These are phyloP conservation scores for Gillenia trifoliata DNA, from an alignment of 306 rosid genomes.

Conservation along the genomic window DNA sequence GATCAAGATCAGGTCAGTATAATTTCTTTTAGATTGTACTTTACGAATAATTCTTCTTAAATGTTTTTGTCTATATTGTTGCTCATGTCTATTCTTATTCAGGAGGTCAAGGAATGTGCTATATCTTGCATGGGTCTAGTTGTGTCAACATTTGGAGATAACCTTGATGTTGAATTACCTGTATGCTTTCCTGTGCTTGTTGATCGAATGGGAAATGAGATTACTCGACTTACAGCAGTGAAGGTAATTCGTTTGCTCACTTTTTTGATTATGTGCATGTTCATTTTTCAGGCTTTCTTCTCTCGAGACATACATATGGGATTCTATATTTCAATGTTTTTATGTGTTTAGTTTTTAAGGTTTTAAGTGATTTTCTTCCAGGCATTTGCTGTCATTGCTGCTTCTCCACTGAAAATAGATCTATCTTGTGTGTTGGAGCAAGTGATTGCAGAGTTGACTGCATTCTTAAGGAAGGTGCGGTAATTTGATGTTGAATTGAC, in stretches of 20 bases:
- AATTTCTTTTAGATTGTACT: constrained; percentile 8
- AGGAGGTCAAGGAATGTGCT: constrained; percentile 99
- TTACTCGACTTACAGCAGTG: constrained; percentile 96
- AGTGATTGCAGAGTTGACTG: constrained; percentile 84
- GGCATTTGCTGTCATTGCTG: constrained; percentile 98
- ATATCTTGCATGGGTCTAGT: constrained; percentile 97
- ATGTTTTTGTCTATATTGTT: constrained; percentile 8
- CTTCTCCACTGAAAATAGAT: constrained; percentile 82
- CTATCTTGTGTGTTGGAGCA: constrained; percentile 90
- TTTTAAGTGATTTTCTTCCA: constrained; percentile 26
- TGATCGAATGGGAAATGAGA: constrained; percentile 99
- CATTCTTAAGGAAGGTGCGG: constrained; percentile 87
- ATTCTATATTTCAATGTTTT: background rate
- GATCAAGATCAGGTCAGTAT: constrained; percentile 97
- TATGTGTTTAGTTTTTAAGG: constrained; percentile 8
- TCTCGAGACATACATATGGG: background rate
- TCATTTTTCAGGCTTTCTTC: background rate
- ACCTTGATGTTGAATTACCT: constrained; percentile 67
- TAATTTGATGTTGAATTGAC: constrained; percentile 14
- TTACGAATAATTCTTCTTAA: constrained; percentile 6
- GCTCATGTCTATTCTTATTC: constrained; percentile 26
- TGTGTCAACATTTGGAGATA: constrained; percentile 96
- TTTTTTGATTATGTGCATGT: constrained; percentile 5
- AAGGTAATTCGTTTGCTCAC: constrained; percentile 51
- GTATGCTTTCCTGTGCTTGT: constrained; percentile 97